Evolutionary conservation across 164 flowering plant genomes (phyloP).

Genomic region (Macadamia tetraphylla): DNA sequence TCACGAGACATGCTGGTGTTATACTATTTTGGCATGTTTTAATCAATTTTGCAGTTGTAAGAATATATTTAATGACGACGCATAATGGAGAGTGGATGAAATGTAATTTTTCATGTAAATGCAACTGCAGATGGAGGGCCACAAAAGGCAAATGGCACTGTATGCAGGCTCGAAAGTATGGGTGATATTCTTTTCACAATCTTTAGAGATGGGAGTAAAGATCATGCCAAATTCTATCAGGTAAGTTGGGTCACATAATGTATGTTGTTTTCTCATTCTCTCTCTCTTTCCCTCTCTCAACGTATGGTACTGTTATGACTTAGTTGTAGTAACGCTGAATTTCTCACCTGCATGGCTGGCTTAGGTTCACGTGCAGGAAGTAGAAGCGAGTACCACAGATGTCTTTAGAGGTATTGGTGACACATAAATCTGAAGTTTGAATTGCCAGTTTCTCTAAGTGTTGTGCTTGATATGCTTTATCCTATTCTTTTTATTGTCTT

Average conservation of each 20-base stretch:
- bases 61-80: not conserved
- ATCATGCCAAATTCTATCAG: conserved; percentile 71
- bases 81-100: not conserved
- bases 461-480: not conserved
- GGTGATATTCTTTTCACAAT: conserved; percentile 57
- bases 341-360: conserved; percentile 4
- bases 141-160: conserved; percentile 31
- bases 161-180: conserved; percentile 71
- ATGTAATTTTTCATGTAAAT: conserved; percentile 25
- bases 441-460: not conserved
- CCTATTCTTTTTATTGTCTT: not conserved
- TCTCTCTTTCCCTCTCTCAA: not conserved
- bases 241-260: conserved; percentile 38
- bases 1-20: not conserved
- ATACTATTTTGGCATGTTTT: too few species aligned
- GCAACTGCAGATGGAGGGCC: conserved; percentile 17
- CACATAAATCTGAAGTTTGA: not conserved
- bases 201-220: conserved; percentile 46
- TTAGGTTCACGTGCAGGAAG: conserved; percentile 80
- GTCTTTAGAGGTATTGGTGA: conserved; percentile 45
- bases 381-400: conserved; percentile 40
- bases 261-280: not conserved
- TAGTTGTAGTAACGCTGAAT: conserved; percentile 7
- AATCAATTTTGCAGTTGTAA: not conserved
- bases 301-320: not conserved